Base-by-base conservation (phyloP, 805 yeast species). In the Schizosaccharomyces lindneri region DNA sequence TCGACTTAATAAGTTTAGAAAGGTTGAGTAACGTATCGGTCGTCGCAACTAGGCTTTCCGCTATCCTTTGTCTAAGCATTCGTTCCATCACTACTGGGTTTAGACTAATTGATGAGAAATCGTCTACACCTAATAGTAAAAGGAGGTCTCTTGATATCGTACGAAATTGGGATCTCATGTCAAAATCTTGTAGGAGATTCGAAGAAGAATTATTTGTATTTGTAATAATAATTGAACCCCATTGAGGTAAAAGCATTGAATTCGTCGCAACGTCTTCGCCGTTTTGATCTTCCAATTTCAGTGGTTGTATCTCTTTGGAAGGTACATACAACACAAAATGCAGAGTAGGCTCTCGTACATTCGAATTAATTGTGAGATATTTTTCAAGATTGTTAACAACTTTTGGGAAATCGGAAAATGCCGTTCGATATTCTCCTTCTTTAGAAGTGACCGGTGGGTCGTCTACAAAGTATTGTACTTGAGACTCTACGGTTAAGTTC, bases 401-500 rank as follows among this genome's bases (percentile, higher is more conserved):
- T 24, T 29, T 51, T 2, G 57, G 57, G 36, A 51, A 29, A 15
- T 51, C 57, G 9, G 31, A 24, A 29, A 17, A 29, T 51, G 21
- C 27, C 11, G 57, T 51, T n/a, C 51, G 27, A 17, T 19, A 46
- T 24, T 29, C 32, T 7, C 27, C 57, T 21, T 21, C 36, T 11
- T 51, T 29, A 27, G 21, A 19, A 15, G 11, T 7, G 15, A 29
- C 57, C 17, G 31, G 36, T 17, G 57, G 31, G 21, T 51, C 57
- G 36, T 68, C 69, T 17, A 85, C 80, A 68, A 80, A 86, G 70
- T 84, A 84, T 64, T 83, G 84, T 46, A 86, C 77, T 69, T 87
- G 94, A 1, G 94, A 76, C 66, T 86, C 90, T 29, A 89, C 75
- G 4, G 89, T 79, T 68, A 90, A 81, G 66, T 84, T 82, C 41